phyloP scores from a whole-genome alignment of 306 rosid species.

The Glycyrrhiza uralensis region DNA sequence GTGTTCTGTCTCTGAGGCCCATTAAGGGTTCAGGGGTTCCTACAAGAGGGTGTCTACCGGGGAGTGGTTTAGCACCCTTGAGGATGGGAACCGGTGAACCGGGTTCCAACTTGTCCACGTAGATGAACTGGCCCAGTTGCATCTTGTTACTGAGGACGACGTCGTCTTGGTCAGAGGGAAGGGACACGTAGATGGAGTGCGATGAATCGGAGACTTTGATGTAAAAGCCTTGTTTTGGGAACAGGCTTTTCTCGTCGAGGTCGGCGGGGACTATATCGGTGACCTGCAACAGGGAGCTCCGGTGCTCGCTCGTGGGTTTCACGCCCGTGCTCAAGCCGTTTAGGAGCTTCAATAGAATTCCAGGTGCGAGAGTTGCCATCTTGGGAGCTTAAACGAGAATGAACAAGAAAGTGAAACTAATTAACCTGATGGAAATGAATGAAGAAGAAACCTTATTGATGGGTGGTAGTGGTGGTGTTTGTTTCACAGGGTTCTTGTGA shows the following conservation, averaged over 20 bases:
- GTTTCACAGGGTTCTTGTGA: background rate
- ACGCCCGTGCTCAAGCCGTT: constrained; percentile 61
- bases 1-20: constrained; percentile 64
- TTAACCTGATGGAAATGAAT: too few species aligned
- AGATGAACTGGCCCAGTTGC: constrained; percentile 89
- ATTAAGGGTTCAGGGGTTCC: constrained; percentile 86
- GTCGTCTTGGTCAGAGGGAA: constrained; percentile 82
- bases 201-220: constrained; percentile 86
- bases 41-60: constrained; percentile 76
- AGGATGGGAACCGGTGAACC: constrained; percentile 84
- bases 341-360: constrained; percentile 75
- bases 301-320: constrained; percentile 75
- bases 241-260: constrained; percentile 72
- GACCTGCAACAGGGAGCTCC: constrained; percentile 79
- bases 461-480: background rate
- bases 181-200: constrained; percentile 71
- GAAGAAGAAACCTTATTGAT: too few species aligned
- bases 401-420: too few species aligned
- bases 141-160: constrained; percentile 78
- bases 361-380: constrained; percentile 86
- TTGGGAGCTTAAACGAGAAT: too few species aligned
- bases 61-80: constrained; percentile 75
- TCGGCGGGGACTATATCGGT: constrained; percentile 92
- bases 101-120: constrained; percentile 71
- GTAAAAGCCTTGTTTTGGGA: constrained; percentile 80